Evolutionary conservation across 2,329 filamentous ascomycete species (phyloP), one percentile per base, ranked within the genome.

Genomic region (Talaromyces sp.): DNA sequence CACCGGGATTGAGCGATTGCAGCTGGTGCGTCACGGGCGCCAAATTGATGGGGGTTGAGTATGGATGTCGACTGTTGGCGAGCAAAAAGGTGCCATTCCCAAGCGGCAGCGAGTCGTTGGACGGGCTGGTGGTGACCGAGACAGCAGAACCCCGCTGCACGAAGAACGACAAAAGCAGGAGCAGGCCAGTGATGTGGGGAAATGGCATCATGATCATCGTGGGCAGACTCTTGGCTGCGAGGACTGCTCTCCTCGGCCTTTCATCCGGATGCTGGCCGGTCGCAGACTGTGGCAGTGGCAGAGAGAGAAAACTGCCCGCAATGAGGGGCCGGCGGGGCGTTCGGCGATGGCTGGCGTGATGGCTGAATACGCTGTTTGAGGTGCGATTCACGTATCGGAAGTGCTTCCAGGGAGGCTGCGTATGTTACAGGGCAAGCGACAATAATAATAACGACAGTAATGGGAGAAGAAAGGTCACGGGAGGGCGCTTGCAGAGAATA

Each of bases 111-210:
- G 60, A 51, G 56, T 52, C n/a, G 52, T 59, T 62, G 19, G 60
- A 51, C 15, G 60, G 60, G 56, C 39, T 59, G 52, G 44, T 56
- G 32, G 30, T 44, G 56, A 62, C 51, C 15, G 51, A 58, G 52
- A 30, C 42, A 2, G 60, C 39, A 4, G 56, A 36, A 11, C 33
- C 56, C 17, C 27, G 58, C 44, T 17, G 44, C 22, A 17, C 4
- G 17, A 55, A n/a, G 9, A 57, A 15, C 19, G 27, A 22, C 10
- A 53, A 17, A 1, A 47, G 27, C 55, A 54, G n/a, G 1, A 42
- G 2, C 25, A 61, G 19, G 55, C 11, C 13, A 6, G n/a, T 25
- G 13, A 28, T 47, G 44, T 47, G 44, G 44, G 44, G 44, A 47
- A 47, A 15, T 13, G 44, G 19, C 44, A 47, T 47, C 44, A 47